These are phyloP conservation scores for Thinopyrum elongatum DNA, from an alignment of 176 grass and related monocot genomes.

Conservation along the genomic window DNA sequence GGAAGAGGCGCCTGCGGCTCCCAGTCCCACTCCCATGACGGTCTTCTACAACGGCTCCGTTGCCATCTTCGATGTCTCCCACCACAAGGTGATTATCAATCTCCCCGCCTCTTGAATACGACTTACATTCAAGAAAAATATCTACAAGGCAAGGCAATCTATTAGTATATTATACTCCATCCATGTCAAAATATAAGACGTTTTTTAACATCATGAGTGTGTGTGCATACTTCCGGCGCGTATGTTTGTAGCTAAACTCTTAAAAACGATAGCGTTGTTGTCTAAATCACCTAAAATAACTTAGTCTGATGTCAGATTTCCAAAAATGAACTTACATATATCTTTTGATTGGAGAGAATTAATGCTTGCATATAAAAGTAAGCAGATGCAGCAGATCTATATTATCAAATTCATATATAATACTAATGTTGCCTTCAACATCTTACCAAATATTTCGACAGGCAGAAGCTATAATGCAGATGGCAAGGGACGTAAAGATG, in stretches of 20 bases:
- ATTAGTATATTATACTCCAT: no score
- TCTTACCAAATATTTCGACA: constrained; percentile 14
- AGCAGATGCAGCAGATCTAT: no score
- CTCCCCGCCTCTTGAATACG: neutral
- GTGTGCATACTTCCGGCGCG: no score
- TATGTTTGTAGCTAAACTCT: neutral
- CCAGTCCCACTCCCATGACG: constrained; percentile 61
- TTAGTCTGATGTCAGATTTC: no score
- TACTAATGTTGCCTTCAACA: neutral
- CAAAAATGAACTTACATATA: neutral
- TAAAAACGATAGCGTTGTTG: neutral
- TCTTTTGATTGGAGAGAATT: neutral
- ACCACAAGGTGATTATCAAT: constrained; percentile 37
- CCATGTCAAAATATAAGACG: no score
- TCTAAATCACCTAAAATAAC: neutral
- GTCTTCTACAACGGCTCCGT: constrained; percentile 83
- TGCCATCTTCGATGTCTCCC: constrained; percentile 58
- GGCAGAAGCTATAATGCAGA: constrained; percentile 55
- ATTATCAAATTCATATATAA: neutral
- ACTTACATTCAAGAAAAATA: neutral
- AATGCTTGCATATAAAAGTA: neutral
- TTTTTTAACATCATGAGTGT: no score
- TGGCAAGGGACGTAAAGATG: constrained; percentile 23
- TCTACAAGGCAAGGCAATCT: neutral
- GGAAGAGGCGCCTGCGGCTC: constrained; percentile 11